These are phyloP conservation scores for Lipomyces sp. DNA, from an alignment of 805 yeast genomes.

Conservation along the genomic window DNA sequence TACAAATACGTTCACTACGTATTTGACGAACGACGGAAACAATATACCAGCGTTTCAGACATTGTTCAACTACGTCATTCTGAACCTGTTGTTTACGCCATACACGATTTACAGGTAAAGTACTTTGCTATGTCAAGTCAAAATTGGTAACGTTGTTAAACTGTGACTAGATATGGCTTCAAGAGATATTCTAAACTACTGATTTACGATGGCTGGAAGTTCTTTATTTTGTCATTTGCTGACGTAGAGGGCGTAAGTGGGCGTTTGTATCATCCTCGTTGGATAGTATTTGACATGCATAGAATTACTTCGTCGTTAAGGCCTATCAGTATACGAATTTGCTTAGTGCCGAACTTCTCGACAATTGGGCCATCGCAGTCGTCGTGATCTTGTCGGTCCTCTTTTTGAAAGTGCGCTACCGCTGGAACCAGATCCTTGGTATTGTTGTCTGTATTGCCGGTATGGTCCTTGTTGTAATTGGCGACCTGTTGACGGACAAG, in stretches of 20 bases:
- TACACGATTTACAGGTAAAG: constrained; percentile 46
- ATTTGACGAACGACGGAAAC: constrained; percentile 47
- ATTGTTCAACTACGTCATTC: constrained; percentile 49
- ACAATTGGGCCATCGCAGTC: constrained; percentile 53
- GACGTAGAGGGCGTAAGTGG: constrained; percentile 50
- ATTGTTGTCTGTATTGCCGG: constrained; percentile 51
- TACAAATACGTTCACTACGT: constrained; percentile 52
- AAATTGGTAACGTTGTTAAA: neutral
- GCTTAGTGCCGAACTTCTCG: constrained; percentile 51
- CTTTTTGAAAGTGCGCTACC: constrained; percentile 52
- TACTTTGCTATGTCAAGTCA: neutral
- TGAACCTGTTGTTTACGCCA: constrained; percentile 49
- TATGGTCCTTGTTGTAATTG: constrained; percentile 50
- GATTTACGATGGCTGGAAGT: constrained; percentile 51
- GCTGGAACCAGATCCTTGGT: constrained; percentile 53
- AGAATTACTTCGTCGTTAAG: constrained; percentile 51
- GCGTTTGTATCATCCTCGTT: neutral
- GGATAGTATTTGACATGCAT: neutral
- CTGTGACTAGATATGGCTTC: constrained; percentile 43
- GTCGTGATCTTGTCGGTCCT: constrained; percentile 51
- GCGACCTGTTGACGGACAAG: constrained; percentile 50
- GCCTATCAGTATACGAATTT: constrained; percentile 53
- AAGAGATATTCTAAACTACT: constrained; percentile 45
- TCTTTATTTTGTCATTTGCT: constrained; percentile 50
- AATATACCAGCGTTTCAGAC: constrained; percentile 54